A percentile compares a stretch with the other conserved stretches of the same genome.
phyloP scores from a whole-genome alignment of 2,329 filamentous ascomycete genomes.

The Ophiosphaerella korrae region DNA sequence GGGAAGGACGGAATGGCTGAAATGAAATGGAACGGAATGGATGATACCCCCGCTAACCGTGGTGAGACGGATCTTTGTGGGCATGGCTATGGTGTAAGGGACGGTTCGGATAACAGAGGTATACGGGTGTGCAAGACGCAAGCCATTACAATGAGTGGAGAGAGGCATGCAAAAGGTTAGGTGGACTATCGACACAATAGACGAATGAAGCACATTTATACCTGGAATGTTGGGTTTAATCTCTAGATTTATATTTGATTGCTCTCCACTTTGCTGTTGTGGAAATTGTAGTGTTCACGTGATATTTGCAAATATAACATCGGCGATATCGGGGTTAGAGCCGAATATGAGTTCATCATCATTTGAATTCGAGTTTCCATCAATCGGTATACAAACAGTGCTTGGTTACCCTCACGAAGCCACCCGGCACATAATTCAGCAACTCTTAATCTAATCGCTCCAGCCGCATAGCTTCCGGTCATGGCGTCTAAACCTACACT shows the following conservation, averaged over 20 bases:
- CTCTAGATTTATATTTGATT: too few relatives aligned
- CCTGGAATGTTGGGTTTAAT: not conserved
- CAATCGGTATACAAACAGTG: too few relatives aligned
- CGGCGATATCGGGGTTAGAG: slow-evolving; percentile 21
- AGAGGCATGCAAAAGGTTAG: slow-evolving; percentile 7
- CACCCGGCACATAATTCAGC: not conserved
- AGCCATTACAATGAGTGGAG: not conserved
- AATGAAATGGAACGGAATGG: slow-evolving; percentile 1
- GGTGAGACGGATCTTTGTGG: slow-evolving; percentile 30
- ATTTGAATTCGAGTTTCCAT: not conserved
- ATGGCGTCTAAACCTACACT: slow-evolving; percentile 26
- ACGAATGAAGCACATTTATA: slow-evolving; percentile 15
- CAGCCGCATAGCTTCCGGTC: not conserved
- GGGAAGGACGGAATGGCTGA: slow-evolving; percentile 1
- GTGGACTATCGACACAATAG: slow-evolving; percentile 8
- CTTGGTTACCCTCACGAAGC: too few relatives aligned
- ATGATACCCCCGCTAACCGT: slow-evolving; percentile 29
- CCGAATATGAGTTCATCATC: slow-evolving; percentile 22
- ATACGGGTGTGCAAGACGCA: slow-evolving; percentile 1
- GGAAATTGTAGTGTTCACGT: not conserved
- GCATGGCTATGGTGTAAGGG: slow-evolving; percentile 12
- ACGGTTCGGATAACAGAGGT: slow-evolving; percentile 3
- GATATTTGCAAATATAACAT: slow-evolving; percentile 27
- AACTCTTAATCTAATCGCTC: not conserved
- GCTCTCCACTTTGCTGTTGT: too few relatives aligned